Evolutionary conservation across 768 basidiomycete species (phyloP).

Genomic region (Podaxis sp.): DNA sequence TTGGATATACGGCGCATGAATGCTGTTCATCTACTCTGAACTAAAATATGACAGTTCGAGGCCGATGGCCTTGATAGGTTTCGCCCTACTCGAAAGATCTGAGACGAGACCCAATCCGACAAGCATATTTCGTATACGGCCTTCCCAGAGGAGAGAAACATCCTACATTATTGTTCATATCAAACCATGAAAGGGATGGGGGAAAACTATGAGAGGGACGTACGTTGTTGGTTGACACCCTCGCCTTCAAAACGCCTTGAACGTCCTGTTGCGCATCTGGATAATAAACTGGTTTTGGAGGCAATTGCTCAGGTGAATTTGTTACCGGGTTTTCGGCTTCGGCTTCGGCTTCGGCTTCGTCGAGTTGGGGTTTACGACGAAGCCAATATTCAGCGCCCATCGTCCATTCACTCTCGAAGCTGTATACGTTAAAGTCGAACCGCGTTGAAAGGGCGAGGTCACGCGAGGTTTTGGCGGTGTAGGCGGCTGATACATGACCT

Average conservation of each 20-base stretch:
- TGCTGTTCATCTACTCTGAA: conserved; percentile 33
- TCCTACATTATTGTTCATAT: conserved; percentile 43
- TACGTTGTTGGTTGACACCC: conserved; percentile 87
- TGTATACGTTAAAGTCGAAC: conserved; percentile 96
- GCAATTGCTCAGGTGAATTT: conserved; percentile 1
- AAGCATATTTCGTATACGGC: conserved; percentile 82
- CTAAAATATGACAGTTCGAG: conserved; percentile 94
- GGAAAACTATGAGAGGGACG: conserved; percentile 21
- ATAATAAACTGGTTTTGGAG: not conserved
- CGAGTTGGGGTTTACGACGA: conserved; percentile 39
- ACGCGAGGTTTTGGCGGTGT: conserved; percentile 81
- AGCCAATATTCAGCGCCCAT: conserved; percentile 98
- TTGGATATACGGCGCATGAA: not conserved
- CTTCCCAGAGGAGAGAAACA: conserved; percentile 91
- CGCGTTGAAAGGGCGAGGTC: conserved; percentile 85
- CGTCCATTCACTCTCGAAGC: conserved; percentile 95
- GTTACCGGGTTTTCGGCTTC: not conserved
- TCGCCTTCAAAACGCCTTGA: conserved; percentile 83
- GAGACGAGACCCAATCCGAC: conserved; percentile 90
- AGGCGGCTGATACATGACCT: conserved; percentile 88
- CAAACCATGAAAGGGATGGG: not conserved
- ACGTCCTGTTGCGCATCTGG: conserved; percentile 32
- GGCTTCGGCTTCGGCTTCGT: conserved; percentile 9
- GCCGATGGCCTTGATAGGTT: conserved; percentile 85
- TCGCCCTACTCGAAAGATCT: conserved; percentile 78